phyloP scores from a whole-genome alignment of 768 basidiomycete genomes.

The Mycena kentingensis region DNA sequence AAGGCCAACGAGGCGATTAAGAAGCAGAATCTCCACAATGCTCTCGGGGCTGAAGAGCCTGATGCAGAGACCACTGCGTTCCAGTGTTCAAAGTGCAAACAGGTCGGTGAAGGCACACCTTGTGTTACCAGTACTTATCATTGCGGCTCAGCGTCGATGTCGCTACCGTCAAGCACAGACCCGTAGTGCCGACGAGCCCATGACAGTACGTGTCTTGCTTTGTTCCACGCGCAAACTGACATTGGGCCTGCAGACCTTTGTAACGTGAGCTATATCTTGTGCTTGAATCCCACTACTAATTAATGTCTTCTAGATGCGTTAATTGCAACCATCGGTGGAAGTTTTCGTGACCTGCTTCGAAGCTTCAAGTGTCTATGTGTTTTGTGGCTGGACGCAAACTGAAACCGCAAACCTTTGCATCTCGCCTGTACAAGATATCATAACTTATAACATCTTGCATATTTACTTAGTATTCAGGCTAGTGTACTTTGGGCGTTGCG shows the following conservation, averaged over 20 bases:
- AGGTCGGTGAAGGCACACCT: constrained; percentile 46
- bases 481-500: no score
- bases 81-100: constrained; percentile 94
- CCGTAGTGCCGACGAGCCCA: constrained; percentile 96
- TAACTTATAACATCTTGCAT: no score
- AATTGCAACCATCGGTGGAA: constrained; percentile 62
- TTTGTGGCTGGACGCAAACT: no score
- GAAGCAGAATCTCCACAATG: constrained; percentile 86
- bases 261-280: constrained; percentile 57
- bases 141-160: constrained; percentile 43
- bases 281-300: neutral
- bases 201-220: constrained; percentile 78
- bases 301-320: constrained; percentile 49
- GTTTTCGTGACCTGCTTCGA: constrained; percentile 7
- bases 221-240: neutral
- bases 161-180: constrained; percentile 97
- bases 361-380: neutral
- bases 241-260: constrained; percentile 65
- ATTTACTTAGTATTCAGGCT: no score
- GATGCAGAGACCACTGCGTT: constrained; percentile 97
- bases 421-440: no score
- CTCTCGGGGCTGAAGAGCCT: constrained; percentile 84
- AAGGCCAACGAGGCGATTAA: constrained; percentile 80
- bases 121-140: constrained; percentile 28
- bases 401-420: no score